phyloP scores from a whole-genome alignment of 2,329 filamentous ascomycete species.

The Colletotrichum sp. region DNA sequence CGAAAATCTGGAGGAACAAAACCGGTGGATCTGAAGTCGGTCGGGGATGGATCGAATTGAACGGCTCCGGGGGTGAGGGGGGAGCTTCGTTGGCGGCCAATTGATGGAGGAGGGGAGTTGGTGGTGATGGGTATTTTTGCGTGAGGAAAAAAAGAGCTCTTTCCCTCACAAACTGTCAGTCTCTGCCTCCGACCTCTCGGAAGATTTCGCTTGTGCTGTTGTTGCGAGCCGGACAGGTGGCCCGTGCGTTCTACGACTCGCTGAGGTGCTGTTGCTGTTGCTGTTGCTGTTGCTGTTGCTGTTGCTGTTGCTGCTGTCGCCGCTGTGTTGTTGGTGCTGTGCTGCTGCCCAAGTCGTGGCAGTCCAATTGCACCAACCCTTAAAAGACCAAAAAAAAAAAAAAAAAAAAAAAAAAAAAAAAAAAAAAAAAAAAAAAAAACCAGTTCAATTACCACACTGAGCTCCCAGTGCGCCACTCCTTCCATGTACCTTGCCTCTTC shows the following conservation, averaged over 20 bases:
- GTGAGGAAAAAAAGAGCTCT: slow-evolving; percentile 25
- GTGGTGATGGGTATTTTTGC: slow-evolving; percentile 19
- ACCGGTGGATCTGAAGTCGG: slow-evolving; percentile 9
- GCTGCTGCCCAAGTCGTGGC: background rate
- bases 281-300: background rate
- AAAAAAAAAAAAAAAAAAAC: background rate
- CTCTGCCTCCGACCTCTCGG: slow-evolving; percentile 39
- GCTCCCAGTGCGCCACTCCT: background rate
- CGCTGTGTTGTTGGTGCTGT: background rate
- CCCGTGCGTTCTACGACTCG: background rate
- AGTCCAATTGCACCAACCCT: background rate
- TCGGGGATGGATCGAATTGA: slow-evolving; percentile 27
- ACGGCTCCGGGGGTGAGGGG: slow-evolving; percentile 28
- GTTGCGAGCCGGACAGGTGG: slow-evolving; percentile 22
- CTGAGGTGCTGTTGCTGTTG: too few species aligned
- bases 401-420: slow-evolving; percentile 5
- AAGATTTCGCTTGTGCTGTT: slow-evolving; percentile 43
- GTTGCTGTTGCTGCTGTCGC: background rate
- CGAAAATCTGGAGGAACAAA: background rate
- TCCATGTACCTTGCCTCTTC: background rate
- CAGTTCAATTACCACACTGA: background rate
- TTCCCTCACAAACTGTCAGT: background rate
- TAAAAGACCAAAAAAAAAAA: background rate
- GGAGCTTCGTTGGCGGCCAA: slow-evolving; percentile 34
- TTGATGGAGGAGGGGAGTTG: slow-evolving; percentile 34